These are phyloP conservation scores for Metarhizium guizhouense DNA, from an alignment of 2,329 filamentous ascomycete genomes.

Conservation along the genomic window DNA sequence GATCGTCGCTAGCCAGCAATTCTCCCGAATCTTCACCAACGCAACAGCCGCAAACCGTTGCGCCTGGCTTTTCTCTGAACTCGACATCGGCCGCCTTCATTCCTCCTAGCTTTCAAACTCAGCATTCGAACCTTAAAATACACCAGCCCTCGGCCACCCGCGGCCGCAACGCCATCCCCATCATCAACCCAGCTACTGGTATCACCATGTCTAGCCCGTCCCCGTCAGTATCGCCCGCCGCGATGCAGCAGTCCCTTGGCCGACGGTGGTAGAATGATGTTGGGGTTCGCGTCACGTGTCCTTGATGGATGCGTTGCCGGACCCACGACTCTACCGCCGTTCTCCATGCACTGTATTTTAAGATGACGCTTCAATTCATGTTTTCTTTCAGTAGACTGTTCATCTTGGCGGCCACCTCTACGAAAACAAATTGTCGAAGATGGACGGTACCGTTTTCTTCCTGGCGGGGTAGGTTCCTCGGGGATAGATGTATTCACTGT, in stretches of 20 bases:
- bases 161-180: conserved; percentile 89
- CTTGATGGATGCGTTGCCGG: conserved; percentile 21
- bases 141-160: conserved; percentile 88
- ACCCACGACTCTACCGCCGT: conserved; percentile 25
- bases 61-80: conserved; percentile 67
- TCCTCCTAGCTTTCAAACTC: conserved; percentile 57
- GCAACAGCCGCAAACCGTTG: conserved; percentile 73
- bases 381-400: conserved; percentile 30
- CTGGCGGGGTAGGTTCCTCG: conserved; percentile 28
- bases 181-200: conserved; percentile 91
- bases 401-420: conserved; percentile 41
- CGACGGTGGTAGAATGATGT: conserved; percentile 42
- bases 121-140: conserved; percentile 63
- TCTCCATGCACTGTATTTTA: conserved; percentile 25
- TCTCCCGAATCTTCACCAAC: conserved; percentile 88
- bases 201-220: conserved; percentile 83
- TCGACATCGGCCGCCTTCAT: conserved; percentile 58
- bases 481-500: conserved; percentile 17
- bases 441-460: conserved; percentile 21
- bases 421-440: conserved; percentile 27
- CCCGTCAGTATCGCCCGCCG: conserved; percentile 55
- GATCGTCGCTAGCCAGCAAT: conserved; percentile 88
- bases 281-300: conserved; percentile 20
- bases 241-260: conserved; percentile 47
- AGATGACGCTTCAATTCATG: conserved; percentile 11